Evolutionary conservation across 345 rosid genomes (phyloP).

Genomic region (Diplotaxis tenuifolia): DNA sequence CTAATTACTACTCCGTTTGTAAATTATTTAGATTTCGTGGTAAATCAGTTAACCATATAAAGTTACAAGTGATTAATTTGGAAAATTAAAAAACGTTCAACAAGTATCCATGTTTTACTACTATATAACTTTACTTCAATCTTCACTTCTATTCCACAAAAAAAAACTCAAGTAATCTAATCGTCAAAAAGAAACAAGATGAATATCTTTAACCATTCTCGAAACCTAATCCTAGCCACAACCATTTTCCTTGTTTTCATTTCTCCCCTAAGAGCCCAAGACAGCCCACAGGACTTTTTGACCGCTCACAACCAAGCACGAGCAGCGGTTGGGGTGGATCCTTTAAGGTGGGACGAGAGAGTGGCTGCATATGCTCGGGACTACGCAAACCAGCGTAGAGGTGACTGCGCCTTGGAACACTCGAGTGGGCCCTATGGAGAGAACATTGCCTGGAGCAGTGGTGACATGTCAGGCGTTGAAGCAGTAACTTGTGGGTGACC

Average conservation of each 20-base stretch:
- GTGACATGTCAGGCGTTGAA: conserved; percentile 35
- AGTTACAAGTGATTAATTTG: not conserved
- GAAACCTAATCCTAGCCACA: conserved; percentile 15
- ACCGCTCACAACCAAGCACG: conserved; percentile 54
- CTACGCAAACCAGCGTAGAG: conserved; percentile 38
- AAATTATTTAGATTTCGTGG: not conserved
- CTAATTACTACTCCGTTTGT: not conserved
- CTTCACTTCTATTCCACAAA: conserved; percentile 3
- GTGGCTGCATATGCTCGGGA: conserved; percentile 46
- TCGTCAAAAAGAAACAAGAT: conserved; percentile 5
- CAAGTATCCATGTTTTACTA: not conserved
- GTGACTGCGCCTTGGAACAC: conserved; percentile 47
- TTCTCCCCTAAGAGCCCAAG: conserved; percentile 38
- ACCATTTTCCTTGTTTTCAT: conserved; percentile 15
- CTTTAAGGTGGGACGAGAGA: conserved; percentile 44
- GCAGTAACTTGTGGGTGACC: conserved; percentile 58
- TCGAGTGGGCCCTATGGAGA: conserved; percentile 55
- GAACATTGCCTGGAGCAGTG: conserved; percentile 52
- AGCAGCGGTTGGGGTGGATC: conserved; percentile 43
- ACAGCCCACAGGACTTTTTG: conserved; percentile 45
- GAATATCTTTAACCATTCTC: conserved; percentile 14
- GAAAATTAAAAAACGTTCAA: not conserved
- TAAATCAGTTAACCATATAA: not conserved
- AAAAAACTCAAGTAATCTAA: not conserved
- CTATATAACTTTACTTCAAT: conserved; percentile 18